Evolutionary conservation across 768 basidiomycete genomes (phyloP).

Genomic region (Sarcodon sp.): DNA sequence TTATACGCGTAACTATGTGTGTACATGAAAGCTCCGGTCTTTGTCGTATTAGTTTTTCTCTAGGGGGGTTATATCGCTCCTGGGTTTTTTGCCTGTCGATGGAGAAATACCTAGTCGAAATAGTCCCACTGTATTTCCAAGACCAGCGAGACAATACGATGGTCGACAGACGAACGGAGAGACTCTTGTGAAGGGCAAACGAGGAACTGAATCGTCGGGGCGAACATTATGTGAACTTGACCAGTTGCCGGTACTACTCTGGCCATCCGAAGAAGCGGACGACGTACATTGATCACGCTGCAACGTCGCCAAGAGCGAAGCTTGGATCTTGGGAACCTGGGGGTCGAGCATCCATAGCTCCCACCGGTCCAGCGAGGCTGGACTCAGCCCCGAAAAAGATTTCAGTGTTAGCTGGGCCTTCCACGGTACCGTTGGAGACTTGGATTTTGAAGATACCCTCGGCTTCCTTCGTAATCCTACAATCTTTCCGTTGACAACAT

Average conservation of each 20-base stretch:
- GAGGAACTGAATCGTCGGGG: conserved; percentile 22
- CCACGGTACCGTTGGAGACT: conserved; percentile 12
- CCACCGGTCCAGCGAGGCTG: conserved; percentile 66
- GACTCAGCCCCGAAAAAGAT: conserved; percentile 33
- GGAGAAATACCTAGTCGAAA: too few relatives aligned
- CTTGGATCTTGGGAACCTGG: conserved; percentile 29
- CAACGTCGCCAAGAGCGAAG: conserved; percentile 38
- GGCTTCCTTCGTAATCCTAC: conserved; percentile 63
- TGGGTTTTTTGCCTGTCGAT: too few relatives aligned
- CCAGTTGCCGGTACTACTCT: neutral
- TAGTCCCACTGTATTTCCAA: conserved; percentile 66
- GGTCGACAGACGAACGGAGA: conserved; percentile 40
- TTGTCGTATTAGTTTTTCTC: too few relatives aligned
- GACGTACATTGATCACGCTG: conserved; percentile 6
- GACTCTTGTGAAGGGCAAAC: conserved; percentile 74
- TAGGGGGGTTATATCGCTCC: too few relatives aligned
- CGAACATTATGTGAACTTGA: conserved; percentile 1
- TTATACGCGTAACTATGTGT: too few relatives aligned
- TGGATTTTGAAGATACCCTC: conserved; percentile 19
- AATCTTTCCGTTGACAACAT: conserved; percentile 36
- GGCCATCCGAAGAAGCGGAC: conserved; percentile 8
- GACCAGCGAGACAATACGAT: conserved; percentile 51
- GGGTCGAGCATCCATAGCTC: conserved; percentile 74
- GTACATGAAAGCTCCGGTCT: too few relatives aligned
- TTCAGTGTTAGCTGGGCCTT: conserved; percentile 5